phyloP scores from a whole-genome alignment of 257 asterid genomes.

The Nicotiana otophora region DNA sequence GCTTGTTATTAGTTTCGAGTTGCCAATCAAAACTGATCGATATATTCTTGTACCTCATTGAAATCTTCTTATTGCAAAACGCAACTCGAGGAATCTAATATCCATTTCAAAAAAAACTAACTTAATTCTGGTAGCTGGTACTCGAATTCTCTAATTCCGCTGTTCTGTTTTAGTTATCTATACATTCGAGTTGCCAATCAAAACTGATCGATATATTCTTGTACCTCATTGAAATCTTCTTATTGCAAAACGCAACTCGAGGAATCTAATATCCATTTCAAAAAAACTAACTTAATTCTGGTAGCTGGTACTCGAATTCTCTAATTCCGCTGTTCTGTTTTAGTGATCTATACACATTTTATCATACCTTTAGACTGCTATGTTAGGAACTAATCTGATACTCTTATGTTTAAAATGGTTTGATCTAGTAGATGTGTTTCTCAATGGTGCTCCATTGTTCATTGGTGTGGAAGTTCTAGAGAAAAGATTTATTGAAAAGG shows the following conservation, averaged over 20 bases:
- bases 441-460: neutral
- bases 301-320: neutral
- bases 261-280: neutral
- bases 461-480: neutral
- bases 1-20: neutral
- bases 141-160: neutral
- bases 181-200: neutral
- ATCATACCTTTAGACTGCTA: neutral
- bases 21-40: neutral
- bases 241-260: neutral
- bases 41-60: neutral
- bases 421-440: neutral
- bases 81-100: neutral
- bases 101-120: too few species aligned
- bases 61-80: neutral
- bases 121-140: neutral
- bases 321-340: neutral
- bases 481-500: neutral
- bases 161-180: too few species aligned
- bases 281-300: neutral
- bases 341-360: neutral
- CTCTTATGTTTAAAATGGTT: neutral
- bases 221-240: neutral
- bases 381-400: neutral
- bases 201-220: neutral